Base-by-base conservation (phyloP, 768 basidiomycete species). In the Termitomyces sp. region DNA sequence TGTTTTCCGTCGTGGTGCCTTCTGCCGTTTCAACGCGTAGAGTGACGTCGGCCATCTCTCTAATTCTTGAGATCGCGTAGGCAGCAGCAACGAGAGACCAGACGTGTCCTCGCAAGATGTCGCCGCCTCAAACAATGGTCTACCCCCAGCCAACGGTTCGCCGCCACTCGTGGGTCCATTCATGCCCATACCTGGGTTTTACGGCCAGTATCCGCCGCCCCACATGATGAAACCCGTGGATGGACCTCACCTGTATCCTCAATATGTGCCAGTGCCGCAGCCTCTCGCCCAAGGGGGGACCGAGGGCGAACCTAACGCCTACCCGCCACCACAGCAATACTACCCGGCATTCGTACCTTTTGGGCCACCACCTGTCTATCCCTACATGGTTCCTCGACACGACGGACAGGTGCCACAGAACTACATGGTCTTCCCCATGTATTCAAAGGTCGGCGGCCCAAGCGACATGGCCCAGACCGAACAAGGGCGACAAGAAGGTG, bases 51-150 rank as follows among this genome's bases (percentile, higher is more conserved):
- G 59, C 68, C 65, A 56, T 71, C 69, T 76, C 76, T 77, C 73
- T 79, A 73, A 70, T 75, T 64, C 65, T 77, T 74, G 73, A 81
- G 81, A 73, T 82, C 83, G 76, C 78, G 79, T 81, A 81, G 80
- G 79, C 76, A 80, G 67, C 78, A 80, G 62, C 73, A 74, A 77
- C 70, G 82, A 83, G 66, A 75, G 69, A 55, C 59, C 59, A 57
- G 72, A 72, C 62, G 67, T 68, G 62, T 65, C 78, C 52, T 72
- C 74, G 64, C 75, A 75, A 59, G 72, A 72, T 65, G 68, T 79
- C 63, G 62, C 76, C 65, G 71, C 79, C 62, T 67, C 79, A 46
- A 76, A 74, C 63, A 75, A 74, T 64, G 71, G 64, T 43, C 67
- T 70, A 47, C 74, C 79, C 56, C 74, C 78, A 53, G 69, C 73